A percentile compares a stretch with the other conserved stretches of the same genome.
Evolutionary conservation across 192 early-diverging fungal species (phyloP).

Genomic region (Thoreauomyces humboldtii): DNA sequence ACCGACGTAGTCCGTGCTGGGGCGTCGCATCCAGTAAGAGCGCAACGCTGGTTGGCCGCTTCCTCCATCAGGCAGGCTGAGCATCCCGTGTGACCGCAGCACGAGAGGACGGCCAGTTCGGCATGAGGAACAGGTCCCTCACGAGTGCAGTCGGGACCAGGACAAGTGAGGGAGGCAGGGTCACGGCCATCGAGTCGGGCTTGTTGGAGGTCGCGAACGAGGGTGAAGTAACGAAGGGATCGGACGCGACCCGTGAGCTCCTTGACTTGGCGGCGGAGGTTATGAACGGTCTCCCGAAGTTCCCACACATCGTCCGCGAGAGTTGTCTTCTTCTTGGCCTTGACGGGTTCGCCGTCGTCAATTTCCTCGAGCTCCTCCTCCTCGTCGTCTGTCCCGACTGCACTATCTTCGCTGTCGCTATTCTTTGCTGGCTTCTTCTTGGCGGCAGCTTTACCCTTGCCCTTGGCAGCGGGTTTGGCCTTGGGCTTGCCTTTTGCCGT

Average conservation of each 20-base stretch:
- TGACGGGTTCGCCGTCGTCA: background rate
- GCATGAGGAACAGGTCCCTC: background rate
- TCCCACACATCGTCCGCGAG: constrained; percentile 31
- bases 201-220: constrained; percentile 28
- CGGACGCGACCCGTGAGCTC: constrained; percentile 42
- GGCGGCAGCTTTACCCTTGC: background rate
- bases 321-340: background rate
- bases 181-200: background rate
- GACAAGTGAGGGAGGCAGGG: background rate
- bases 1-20: constrained; percentile 34
- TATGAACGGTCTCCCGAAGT: constrained; percentile 34
- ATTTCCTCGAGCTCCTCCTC: background rate
- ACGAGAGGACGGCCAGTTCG: constrained; percentile 38
- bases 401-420: background rate
- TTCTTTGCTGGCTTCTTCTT: background rate
- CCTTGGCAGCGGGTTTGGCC: background rate
- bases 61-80: constrained; percentile 21
- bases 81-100: constrained; percentile 50
- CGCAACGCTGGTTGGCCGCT: constrained; percentile 33
- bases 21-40: constrained; percentile 31
- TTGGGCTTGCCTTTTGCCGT: constrained; percentile 7
- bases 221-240: constrained; percentile 40
- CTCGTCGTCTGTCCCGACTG: background rate
- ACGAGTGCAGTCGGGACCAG: background rate
- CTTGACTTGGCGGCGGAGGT: constrained; percentile 24